Conservation (phyloP, 1,284 basidiomycete species). For the Volvariella surrecta region DNA sequence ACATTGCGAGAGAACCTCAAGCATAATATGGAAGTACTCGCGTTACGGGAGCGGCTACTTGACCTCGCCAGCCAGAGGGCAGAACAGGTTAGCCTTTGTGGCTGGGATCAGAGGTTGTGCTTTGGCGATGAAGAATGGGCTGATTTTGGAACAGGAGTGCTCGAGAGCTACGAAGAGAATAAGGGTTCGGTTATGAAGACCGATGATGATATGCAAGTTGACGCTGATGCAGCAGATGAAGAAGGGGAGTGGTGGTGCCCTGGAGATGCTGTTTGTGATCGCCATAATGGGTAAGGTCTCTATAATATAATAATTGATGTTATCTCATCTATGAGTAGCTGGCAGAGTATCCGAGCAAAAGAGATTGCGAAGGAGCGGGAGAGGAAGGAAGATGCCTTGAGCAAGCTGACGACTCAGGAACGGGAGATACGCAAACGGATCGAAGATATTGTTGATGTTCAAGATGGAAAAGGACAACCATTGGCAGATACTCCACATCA, state of each 20-base stretch:
- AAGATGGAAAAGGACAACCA: conserved; percentile 25
- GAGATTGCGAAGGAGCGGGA: conserved; percentile 68
- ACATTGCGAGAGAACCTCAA: conserved; percentile 53
- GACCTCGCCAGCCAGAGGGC: conserved; percentile 56
- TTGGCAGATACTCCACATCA: conserved; percentile 29
- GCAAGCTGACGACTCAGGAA: conserved; percentile 57
- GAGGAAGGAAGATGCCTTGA: conserved; percentile 52
- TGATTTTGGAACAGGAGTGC: conserved; percentile 51
- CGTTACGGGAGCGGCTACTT: conserved; percentile 59
- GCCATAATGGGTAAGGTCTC: conserved; percentile 60
- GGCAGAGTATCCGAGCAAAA: conserved; percentile 67
- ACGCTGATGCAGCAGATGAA: conserved; percentile 22
- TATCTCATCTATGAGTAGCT: conserved; percentile 31
- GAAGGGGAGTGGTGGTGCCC: conserved; percentile 67
- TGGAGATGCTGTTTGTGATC: conserved; percentile 65
- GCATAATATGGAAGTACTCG: conserved; percentile 54
- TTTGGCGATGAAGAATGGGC: conserved; percentile 69
- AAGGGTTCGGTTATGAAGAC: conserved; percentile 18
- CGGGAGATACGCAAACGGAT: conserved; percentile 66
- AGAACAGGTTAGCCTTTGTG: conserved; percentile 55
- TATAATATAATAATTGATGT: conserved; percentile 5
- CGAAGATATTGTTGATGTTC: conserved; percentile 56
- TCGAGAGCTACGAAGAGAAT: conserved; percentile 58
- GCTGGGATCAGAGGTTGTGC: conserved; percentile 79
- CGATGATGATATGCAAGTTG: conserved; percentile 33